These are phyloP conservation scores for Penicillium griseofulvum DNA, from an alignment of 2,329 filamentous ascomycete genomes.

Conservation along the genomic window DNA sequence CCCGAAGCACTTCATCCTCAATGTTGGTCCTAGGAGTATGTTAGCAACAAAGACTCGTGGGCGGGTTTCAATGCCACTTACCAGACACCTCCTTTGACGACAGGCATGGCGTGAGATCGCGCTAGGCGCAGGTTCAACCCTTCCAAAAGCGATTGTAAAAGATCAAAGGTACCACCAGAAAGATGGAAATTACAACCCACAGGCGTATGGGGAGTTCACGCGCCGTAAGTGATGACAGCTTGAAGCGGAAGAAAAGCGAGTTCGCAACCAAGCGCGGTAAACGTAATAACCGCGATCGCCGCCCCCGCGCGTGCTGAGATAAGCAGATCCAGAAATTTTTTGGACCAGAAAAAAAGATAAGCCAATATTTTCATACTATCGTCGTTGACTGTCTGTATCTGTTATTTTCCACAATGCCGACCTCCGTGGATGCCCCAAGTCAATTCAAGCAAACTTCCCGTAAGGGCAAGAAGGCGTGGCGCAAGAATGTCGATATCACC, in stretches of 20 bases:
- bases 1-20: constrained; percentile 95
- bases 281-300: constrained; percentile 16
- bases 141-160: not conserved
- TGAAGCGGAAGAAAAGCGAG: constrained; percentile 24
- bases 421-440: constrained; percentile 59
- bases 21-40: constrained; percentile 56
- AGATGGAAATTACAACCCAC: constrained; percentile 16
- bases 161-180: constrained; percentile 7
- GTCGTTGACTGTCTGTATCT: constrained; percentile 1
- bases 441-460: constrained; percentile 85
- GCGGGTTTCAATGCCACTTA: constrained; percentile 24
- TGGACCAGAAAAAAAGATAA: constrained; percentile 27
- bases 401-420: constrained; percentile 32
- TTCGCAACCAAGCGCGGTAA: constrained; percentile 29
- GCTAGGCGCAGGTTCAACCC: constrained; percentile 6
- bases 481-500: constrained; percentile 94
- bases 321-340: constrained; percentile 35
- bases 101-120: constrained; percentile 52
- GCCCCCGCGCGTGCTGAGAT: constrained; percentile 30
- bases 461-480: constrained; percentile 98
- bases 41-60: constrained; percentile 18
- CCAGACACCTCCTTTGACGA: constrained; percentile 66
- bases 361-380: constrained; percentile 14
- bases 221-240: constrained; percentile 18
- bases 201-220: constrained; percentile 21